Percentiles rank a stretch among this genome's conserved stretches.
phyloP scores from a whole-genome alignment of 495 filamentous ascomycete genomes.

The Hypoxylon lienhwacheense region DNA sequence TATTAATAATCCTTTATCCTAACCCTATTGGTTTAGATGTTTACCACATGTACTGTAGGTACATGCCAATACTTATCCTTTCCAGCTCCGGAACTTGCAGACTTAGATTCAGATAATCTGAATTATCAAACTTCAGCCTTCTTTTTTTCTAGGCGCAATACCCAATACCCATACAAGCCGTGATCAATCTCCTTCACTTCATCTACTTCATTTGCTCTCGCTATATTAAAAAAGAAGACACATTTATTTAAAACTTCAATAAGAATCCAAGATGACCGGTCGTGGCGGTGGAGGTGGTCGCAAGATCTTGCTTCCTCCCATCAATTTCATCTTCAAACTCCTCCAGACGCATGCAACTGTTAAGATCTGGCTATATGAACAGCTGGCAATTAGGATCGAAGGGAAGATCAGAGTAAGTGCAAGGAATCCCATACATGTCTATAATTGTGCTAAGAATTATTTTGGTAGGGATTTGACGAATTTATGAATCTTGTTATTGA shows the following conservation, averaged over 20 bases:
- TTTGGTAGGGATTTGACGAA: constrained; percentile 83
- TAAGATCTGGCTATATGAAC: constrained; percentile 95
- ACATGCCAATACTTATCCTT: no score
- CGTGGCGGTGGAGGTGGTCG: constrained; percentile 76
- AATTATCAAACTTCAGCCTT: constrained; percentile 24
- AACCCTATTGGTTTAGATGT: no score
- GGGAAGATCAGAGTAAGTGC: constrained; percentile 83
- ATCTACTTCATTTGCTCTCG: no score
- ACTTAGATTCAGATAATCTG: no score
- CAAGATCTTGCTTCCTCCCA: constrained; percentile 91
- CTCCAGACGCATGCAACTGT: constrained; percentile 80
- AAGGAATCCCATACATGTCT: neutral
- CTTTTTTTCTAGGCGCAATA: constrained; percentile 25
- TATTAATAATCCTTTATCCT: no score
- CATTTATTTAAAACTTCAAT: constrained; percentile 1
- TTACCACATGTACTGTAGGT: no score
- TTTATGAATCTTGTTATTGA: constrained; percentile 99
- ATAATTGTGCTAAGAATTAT: constrained; percentile 15
- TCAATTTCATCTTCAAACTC: constrained; percentile 98
- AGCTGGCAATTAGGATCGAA: constrained; percentile 88
- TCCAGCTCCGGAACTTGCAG: no score
- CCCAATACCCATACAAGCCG: no score
- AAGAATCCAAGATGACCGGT: constrained; percentile 69
- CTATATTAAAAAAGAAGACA: no score
- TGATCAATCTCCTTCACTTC: no score